Percentiles rank a stretch among this genome's conserved stretches.
Conservation (phyloP, 257 asterid genomes). For the Verbascum thapsus region DNA sequence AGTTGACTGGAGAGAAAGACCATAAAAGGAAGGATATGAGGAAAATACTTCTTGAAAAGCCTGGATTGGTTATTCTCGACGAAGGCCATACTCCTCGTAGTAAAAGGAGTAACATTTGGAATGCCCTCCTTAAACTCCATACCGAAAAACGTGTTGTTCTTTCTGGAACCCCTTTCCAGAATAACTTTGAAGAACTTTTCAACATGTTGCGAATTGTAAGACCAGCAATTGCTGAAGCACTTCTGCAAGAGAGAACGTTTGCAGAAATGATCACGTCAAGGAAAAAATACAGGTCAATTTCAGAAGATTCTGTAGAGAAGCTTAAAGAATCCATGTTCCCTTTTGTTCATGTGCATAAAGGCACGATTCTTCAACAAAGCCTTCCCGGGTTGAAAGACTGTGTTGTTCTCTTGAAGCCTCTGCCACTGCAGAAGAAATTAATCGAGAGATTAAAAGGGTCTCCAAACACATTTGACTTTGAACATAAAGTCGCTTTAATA, state of each 20-base stretch:
- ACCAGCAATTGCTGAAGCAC: conserved; percentile 47
- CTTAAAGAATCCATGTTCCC: conserved; percentile 49
- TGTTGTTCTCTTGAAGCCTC: conserved; percentile 52
- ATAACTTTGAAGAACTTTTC: conserved; percentile 58
- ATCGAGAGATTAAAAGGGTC: conserved; percentile 37
- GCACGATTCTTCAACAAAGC: conserved; percentile 48
- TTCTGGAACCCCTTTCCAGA: conserved; percentile 77
- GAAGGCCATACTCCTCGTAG: conserved; percentile 76
- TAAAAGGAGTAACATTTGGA: conserved; percentile 51
- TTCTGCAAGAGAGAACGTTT: conserved; percentile 35
- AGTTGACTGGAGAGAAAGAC: conserved; percentile 38
- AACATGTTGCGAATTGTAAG: conserved; percentile 52
- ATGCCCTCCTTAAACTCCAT: conserved; percentile 40
- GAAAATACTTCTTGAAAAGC: conserved; percentile 48
- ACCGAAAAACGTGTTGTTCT: conserved; percentile 55
- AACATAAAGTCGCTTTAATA: conserved; percentile 41
- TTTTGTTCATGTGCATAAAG: conserved; percentile 63
- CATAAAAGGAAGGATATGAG: conserved; percentile 19
- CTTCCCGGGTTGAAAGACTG: conserved; percentile 62
- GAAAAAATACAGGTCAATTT: conserved; percentile 1
- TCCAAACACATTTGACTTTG: conserved; percentile 31
- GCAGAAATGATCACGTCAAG: conserved; percentile 33
- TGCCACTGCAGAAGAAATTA: conserved; percentile 41
- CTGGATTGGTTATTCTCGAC: conserved; percentile 58
- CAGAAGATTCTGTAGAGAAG: conserved; percentile 34